Base-by-base conservation (phyloP, 805 yeast species). In the Phaffomyces opuntiae region DNA sequence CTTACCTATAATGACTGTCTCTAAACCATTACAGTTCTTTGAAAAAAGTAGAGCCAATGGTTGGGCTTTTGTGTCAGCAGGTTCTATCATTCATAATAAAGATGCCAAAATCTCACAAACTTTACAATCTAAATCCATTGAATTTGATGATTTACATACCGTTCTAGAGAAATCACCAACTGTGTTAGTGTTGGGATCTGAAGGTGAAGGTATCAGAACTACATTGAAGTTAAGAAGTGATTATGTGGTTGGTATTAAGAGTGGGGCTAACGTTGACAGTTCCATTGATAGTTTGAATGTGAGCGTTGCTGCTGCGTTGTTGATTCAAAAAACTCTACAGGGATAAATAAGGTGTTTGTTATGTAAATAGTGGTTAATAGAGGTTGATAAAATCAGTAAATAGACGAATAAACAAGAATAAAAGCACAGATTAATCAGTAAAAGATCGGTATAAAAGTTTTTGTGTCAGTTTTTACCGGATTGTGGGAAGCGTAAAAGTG, bases 271-370 rank as follows among this genome's bases (percentile, higher is more conserved):
- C 14, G 60, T 55, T 4, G 62, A 57, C 36, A 65, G 66, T 1
- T 49, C 52, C 19, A 81, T 89, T 35, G 96, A 88, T 59, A 85
- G 95, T 29, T 67, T 89, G 57, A 89, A 89, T 59, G 97, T 87
- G 31, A 86, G 93, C 59, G 96, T 89, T 9, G 96, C 97, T 1
- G 75, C 90, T 1, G 93, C 90, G 1, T 57, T 89, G 27, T 59
- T 89, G 41, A 65, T 87, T 8, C 62, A 59, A 45, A 58, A 55
- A 43, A 47, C 56, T 14, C 31, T 49, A 13, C 40, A 45, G n/a
- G 48, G 48, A 13, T 46, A 33, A 39, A 19, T 7, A 5, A 36
- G 19, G 7, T 29, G 31, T 13, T 29, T 5, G 6, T 29, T 12
- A 16, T 36, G 38, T 36, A 36, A 21, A 36, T 36, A 36, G 38